Percentiles rank a stretch among this genome's conserved stretches.
phyloP scores from a whole-genome alignment of 148 eudicot genomes.

The Heliosperma pusillum region DNA sequence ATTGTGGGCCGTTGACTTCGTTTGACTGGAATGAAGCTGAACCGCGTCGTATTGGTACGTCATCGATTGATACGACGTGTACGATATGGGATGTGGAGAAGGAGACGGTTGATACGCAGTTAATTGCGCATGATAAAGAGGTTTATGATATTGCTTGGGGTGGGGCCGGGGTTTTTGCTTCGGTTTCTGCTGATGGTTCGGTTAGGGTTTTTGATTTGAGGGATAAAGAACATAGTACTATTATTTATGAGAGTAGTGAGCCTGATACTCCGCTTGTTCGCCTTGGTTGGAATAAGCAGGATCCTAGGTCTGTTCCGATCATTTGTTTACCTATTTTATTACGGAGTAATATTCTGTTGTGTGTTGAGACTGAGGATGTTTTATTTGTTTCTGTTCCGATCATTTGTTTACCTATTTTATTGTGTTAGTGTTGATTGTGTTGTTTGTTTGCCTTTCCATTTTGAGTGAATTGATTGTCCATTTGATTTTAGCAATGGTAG shows the following conservation, averaged over 20 bases:
- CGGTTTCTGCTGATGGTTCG: conserved; percentile 92
- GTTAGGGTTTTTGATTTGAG: conserved; percentile 88
- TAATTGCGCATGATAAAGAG: conserved; percentile 96
- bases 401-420: not conserved
- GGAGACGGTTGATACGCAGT: conserved; percentile 78
- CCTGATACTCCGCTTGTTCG: conserved; percentile 84
- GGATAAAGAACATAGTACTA: conserved; percentile 42
- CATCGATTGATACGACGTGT: conserved; percentile 84
- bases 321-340: not conserved
- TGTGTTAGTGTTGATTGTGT: too few species aligned
- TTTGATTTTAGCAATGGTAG: too few species aligned
- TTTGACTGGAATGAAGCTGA: conserved; percentile 97
- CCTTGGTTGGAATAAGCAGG: conserved; percentile 96
- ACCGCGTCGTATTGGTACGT: conserved; percentile 73
- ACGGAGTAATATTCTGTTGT: too few species aligned
- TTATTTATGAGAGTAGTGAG: conserved; percentile 44
- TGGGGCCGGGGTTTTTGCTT: conserved; percentile 90
- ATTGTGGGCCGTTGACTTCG: conserved; percentile 75
- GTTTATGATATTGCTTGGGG: conserved; percentile 99
- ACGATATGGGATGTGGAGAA: conserved; percentile 93
- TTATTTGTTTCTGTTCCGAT: not conserved
- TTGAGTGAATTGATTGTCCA: too few species aligned
- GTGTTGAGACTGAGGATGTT: too few species aligned
- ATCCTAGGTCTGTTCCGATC: conserved; percentile 40
- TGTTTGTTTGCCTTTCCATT: too few species aligned